These are phyloP conservation scores for Aspergillus leporis DNA, from an alignment of 495 filamentous ascomycete genomes.

Conservation along the genomic window DNA sequence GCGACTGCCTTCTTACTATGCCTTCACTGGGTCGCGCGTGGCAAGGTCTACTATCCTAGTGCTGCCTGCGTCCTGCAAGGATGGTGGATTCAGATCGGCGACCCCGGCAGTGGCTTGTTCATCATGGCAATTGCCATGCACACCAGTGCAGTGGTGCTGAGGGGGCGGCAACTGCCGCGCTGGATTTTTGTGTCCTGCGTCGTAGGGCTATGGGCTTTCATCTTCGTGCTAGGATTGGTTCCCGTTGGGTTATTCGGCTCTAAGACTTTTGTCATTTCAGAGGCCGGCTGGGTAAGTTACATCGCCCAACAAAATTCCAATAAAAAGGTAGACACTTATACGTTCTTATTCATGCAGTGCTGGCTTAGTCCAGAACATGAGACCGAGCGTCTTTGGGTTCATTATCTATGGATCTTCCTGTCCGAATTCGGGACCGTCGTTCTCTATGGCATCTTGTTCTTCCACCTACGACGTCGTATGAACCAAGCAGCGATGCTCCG, in stretches of 20 bases:
- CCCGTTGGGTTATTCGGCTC: conserved; percentile 53
- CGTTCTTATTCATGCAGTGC: conserved; percentile 50
- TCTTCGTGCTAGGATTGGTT: conserved; percentile 55
- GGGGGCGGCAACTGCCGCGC: conserved; percentile 56
- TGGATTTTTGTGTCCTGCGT: conserved; percentile 50
- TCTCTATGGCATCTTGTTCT: conserved; percentile 64
- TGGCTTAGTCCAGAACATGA: conserved; percentile 65
- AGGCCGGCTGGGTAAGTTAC: conserved; percentile 46
- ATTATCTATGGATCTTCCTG: conserved; percentile 79
- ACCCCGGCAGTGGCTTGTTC: conserved; percentile 68
- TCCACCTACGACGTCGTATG: conserved; percentile 54
- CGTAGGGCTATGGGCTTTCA: conserved; percentile 55
- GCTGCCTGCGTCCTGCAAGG: conserved; percentile 67
- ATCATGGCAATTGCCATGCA: conserved; percentile 68
- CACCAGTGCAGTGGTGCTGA: conserved; percentile 61
- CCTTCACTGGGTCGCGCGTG: conserved; percentile 54
- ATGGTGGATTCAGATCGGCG: conserved; percentile 69
- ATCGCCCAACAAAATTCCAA: not conserved
- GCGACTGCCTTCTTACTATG: conserved; percentile 66
- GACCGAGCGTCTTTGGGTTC: conserved; percentile 63
- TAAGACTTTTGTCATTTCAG: conserved; percentile 56
- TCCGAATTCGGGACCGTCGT: conserved; percentile 60
- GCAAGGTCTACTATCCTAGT: conserved; percentile 55
- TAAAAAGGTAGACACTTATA: conserved; percentile 9
- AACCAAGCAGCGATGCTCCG: conserved; percentile 36